These are phyloP conservation scores for Buddleja alternifolia DNA, from an alignment of 257 asterid genomes.

Conservation along the genomic window DNA sequence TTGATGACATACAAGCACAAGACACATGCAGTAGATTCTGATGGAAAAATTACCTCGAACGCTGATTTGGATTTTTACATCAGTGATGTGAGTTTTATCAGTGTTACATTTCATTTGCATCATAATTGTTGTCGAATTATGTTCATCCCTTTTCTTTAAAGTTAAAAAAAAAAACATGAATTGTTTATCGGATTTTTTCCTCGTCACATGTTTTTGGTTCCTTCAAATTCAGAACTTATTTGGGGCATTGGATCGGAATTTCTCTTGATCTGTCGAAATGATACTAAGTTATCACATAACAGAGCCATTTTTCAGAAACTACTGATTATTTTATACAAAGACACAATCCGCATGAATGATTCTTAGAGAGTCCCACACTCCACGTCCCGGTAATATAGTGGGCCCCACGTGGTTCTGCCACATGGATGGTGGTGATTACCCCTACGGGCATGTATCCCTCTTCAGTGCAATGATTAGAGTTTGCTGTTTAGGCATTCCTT, in stretches of 20 bases:
- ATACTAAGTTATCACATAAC: neutral
- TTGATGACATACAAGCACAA: constrained; percentile 96
- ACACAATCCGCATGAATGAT: no score
- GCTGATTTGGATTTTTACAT: constrained; percentile 86
- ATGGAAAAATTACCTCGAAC: constrained; percentile 76
- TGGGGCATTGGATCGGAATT: neutral
- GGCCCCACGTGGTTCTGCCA: no score
- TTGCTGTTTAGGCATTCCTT: neutral
- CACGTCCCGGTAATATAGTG: no score
- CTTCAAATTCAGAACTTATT: neutral
- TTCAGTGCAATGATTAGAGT: neutral
- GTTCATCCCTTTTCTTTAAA: no score
- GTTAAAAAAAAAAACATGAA: constrained; percentile 2
- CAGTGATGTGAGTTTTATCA: constrained; percentile 67
- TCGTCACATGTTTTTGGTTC: neutral
- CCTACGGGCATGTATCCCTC: no score
- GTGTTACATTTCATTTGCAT: neutral
- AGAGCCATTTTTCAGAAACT: neutral
- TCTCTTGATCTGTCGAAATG: neutral
- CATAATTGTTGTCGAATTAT: neutral
- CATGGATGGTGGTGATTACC: no score
- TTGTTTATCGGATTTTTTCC: neutral
- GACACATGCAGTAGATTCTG: constrained; percentile 78
- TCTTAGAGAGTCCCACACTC: no score
- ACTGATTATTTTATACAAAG: no score